Evolutionary conservation across 495 filamentous ascomycete species (phyloP), one percentile per base, ranked within the genome.

Genomic region (Tuber umbilicatum): DNA sequence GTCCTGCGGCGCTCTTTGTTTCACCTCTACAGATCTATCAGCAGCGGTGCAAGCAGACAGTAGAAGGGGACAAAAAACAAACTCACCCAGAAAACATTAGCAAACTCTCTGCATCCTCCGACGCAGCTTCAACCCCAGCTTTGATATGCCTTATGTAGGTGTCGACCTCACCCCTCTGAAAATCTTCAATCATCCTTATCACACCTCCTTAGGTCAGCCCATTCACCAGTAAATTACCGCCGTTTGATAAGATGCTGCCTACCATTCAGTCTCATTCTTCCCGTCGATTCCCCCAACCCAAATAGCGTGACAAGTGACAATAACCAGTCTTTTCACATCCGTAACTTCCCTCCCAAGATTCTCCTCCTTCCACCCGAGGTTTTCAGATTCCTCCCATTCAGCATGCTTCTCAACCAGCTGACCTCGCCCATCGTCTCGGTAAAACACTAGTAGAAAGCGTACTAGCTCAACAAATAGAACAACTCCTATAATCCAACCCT

Each of bases 281-380:
- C 90, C 91, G 7, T 86, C 83, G n/a, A 86, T 84, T 0, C 91
- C 91, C 67, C 90, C 89, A 27, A 87, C 82, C 86, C 91, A 95
- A 43, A 95, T 92, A 0, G 89, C 91, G 82, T 96, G 93, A 78
- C 93, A 92, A 83, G 92, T 93, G 69, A 94, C 90, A 68, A 94
- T 83, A 5, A 95, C 88, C 0, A 94, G 86, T 78, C 73, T 78
- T 43, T 72, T 76, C 37, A 81, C 7, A 17, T 70, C 75, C 2
- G 23, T 12, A 37, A 73, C 39, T 40, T 69, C 70, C 17, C 31
- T 69, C 9, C 70, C 74, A 12, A 80, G 67, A 40, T 81, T 73
- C 6, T 71, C 27, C 31, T 40, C 74, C 37, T 39, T 39, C 35
- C 68, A 60, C 60, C 35, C 60, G 12, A 67, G 27, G n/a, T 60